A percentile compares a stretch with the other conserved stretches of the same genome.
These are phyloP conservation scores for Puccinellia tenuiflora DNA, from an alignment of 176 grass and related monocot species.

Conservation along the genomic window DNA sequence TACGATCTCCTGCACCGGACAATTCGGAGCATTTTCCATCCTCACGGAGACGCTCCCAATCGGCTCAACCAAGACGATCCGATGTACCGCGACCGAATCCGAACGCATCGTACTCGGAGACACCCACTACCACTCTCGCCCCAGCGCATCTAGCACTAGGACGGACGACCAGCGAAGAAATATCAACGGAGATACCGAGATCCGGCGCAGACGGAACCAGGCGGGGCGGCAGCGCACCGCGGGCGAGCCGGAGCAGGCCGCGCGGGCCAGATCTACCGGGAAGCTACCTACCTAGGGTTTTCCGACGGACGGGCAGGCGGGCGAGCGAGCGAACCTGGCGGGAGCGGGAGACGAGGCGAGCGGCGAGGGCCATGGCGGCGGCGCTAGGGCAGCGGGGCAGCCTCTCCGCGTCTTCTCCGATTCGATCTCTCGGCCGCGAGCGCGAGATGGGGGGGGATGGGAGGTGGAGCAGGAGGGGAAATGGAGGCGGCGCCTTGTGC, in stretches of 20 bases:
- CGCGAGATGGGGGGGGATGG: background rate
- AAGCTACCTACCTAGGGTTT: background rate
- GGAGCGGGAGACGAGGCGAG: slow-evolving; percentile 72
- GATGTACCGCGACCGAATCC: background rate
- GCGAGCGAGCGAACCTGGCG: slow-evolving; percentile 45
- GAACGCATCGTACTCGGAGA: background rate
- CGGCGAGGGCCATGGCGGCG: slow-evolving; percentile 68
- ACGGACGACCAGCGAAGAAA: background rate
- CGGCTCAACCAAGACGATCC: background rate
- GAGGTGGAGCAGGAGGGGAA: background rate
- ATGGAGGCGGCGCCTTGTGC: slow-evolving; percentile 25
- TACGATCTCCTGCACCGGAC: background rate
- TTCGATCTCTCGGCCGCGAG: slow-evolving; percentile 25
- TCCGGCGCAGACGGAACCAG: background rate
- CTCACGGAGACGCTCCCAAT: background rate
- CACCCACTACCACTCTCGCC: background rate
- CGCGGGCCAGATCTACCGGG: slow-evolving; percentile 26
- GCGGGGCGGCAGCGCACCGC: background rate
- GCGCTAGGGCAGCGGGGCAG: slow-evolving; percentile 5
- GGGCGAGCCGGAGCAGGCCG: background rate
- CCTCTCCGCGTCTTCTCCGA: slow-evolving; percentile 19
- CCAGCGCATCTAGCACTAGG: background rate
- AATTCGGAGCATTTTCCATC: background rate
- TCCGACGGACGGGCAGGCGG: background rate
- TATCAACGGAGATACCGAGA: background rate